These are phyloP conservation scores for Euptelea pleiosperma DNA, from an alignment of 164 flowering plant species.

Conservation along the genomic window DNA sequence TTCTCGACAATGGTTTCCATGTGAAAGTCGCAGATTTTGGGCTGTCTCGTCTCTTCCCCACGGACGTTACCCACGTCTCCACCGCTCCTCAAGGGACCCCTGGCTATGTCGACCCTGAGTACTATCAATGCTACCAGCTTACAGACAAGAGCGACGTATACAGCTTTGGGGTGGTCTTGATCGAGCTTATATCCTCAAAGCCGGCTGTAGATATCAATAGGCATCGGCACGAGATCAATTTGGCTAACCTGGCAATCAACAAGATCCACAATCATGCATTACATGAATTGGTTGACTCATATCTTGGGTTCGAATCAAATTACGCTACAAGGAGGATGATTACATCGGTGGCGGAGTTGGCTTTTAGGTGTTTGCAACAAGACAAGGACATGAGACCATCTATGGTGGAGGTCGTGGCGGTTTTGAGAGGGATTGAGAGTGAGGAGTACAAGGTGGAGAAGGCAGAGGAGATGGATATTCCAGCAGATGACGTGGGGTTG, in stretches of 20 bases:
- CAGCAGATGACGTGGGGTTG: slow-evolving; percentile 28
- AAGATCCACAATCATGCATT: slow-evolving; percentile 44
- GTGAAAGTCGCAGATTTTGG: slow-evolving; percentile 80
- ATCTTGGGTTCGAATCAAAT: slow-evolving; percentile 48
- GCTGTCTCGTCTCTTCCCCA: slow-evolving; percentile 58
- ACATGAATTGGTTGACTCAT: too few species aligned
- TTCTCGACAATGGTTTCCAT: too few species aligned
- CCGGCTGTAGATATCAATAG: too few species aligned
- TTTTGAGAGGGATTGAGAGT: slow-evolving; percentile 22
- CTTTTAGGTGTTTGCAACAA: slow-evolving; percentile 52
- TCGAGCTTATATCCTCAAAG: slow-evolving; percentile 56
- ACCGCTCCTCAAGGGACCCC: slow-evolving; percentile 68
- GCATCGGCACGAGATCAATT: slow-evolving; percentile 53
- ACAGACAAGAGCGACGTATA: too few species aligned
- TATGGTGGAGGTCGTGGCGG: slow-evolving; percentile 40
- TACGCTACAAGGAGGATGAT: slow-evolving; percentile 25
- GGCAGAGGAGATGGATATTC: slow-evolving; percentile 22
- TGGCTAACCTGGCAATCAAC: slow-evolving; percentile 46
- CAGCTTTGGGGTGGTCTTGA: slow-evolving; percentile 62
- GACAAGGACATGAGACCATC: slow-evolving; percentile 54
- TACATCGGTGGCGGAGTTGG: slow-evolving; percentile 52
- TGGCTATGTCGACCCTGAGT: slow-evolving; percentile 75
- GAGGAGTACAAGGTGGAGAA: slow-evolving; percentile 14
- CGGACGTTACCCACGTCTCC: slow-evolving; percentile 51
- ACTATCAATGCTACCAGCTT: slow-evolving; percentile 56